Percentiles rank a stretch among this genome's conserved stretches.
phyloP scores from a whole-genome alignment of 345 rosid genomes.

The Brassica nigra region DNA sequence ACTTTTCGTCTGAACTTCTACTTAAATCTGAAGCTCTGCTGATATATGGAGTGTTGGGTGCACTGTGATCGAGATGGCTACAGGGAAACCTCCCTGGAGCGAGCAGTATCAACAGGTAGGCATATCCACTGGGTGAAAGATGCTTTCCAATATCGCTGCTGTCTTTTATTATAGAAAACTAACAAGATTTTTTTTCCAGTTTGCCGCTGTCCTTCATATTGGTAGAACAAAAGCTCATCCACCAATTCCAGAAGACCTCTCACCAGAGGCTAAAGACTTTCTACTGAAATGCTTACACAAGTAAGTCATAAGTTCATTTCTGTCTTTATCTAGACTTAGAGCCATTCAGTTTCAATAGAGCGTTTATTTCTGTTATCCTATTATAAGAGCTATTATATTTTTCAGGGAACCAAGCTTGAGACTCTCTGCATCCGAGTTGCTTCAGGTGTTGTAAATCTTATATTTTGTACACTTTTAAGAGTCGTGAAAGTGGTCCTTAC shows the following conservation, averaged over 20 bases:
- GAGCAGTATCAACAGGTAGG: slow-evolving; percentile 90
- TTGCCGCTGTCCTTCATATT: slow-evolving; percentile 91
- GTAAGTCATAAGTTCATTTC: slow-evolving; percentile 42
- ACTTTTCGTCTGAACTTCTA: slow-evolving; percentile 24
- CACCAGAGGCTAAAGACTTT: slow-evolving; percentile 82
- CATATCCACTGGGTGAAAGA: slow-evolving; percentile 16
- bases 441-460: slow-evolving; percentile 55
- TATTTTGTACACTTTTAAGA: slow-evolving; percentile 1
- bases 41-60: slow-evolving; percentile 98
- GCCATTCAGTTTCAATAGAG: not conserved
- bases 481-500: slow-evolving; percentile 13
- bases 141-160: not conserved
- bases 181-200: slow-evolving; percentile 50
- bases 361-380: not conserved
- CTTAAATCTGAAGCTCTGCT: slow-evolving; percentile 69
- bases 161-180: slow-evolving; percentile 17
- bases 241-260: slow-evolving; percentile 88
- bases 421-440: slow-evolving; percentile 72
- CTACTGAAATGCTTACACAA: slow-evolving; percentile 78
- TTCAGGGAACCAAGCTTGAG: slow-evolving; percentile 83
- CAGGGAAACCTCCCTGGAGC: slow-evolving; percentile 99
- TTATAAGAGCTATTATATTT: slow-evolving; percentile 11
- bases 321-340: slow-evolving; percentile 22
- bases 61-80: slow-evolving; percentile 97
- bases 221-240: slow-evolving; percentile 97